Percentiles rank a stretch among this genome's conserved stretches.
Evolutionary conservation across 805 yeast species (phyloP).

Genomic region (Metschnikowia peoriensis): DNA sequence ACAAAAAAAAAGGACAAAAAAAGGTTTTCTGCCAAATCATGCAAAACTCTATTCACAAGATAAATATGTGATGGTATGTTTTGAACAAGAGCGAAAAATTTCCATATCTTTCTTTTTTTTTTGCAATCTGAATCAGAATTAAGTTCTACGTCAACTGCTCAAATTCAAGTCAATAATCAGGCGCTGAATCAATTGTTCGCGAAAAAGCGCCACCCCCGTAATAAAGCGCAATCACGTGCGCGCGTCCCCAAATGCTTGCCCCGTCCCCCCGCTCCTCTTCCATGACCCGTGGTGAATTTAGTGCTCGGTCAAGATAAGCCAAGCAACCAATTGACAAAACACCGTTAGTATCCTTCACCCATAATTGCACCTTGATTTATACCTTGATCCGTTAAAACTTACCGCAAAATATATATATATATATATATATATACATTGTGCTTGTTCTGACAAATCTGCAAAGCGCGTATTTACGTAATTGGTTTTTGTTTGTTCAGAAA

Average conservation of each 20-base stretch:
- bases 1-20: no score
- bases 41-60: no score
- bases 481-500: neutral
- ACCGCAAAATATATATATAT: no score
- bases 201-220: neutral
- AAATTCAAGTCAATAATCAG: no score
- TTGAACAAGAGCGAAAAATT: no score
- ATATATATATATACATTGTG: no score
- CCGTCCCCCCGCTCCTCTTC: neutral
- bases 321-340: neutral
- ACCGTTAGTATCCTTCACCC: neutral
- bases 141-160: no score
- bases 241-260: neutral
- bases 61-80: no score
- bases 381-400: neutral
- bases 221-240: constrained; percentile 5
- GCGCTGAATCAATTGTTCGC: neutral
- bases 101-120: no score
- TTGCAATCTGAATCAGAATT: no score
- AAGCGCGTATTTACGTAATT: neutral
- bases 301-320: neutral
- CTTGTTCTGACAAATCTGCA: neutral
- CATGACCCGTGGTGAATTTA: neutral
- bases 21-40: no score
- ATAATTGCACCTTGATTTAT: neutral